Base-by-base conservation (phyloP, 2,329 filamentous ascomycete genomes). In the Bisporella sp. region DNA sequence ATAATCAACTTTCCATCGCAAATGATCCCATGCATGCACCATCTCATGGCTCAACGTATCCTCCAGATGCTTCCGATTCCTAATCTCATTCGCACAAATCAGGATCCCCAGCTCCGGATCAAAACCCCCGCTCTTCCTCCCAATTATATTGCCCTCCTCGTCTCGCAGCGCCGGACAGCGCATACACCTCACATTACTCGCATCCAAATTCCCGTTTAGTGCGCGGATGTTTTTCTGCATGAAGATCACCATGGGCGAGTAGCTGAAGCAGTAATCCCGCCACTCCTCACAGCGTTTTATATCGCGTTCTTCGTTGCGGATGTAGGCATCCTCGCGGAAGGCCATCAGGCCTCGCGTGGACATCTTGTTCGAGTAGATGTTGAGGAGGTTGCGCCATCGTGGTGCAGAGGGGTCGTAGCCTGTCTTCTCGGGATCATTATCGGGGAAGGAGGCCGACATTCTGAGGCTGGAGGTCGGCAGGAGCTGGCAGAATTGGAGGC, bases 21-120 rank as follows among this genome's bases (percentile, higher is more conserved):
- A 65, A 67, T 95, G 87, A 67, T 99, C 93, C 76, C 90, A 97
- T 1, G 91, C 91, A 68, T 99, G 93, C 48, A 99, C 87, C 89
- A 99, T 95, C 73, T 99, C 93, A 69, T 99, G 93, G 31, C 91
- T 85, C 63, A 99, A 74, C 8, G 91, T 96, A 67, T 99, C 93
- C 72, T 99, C 93, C 59, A 96, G 69, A 66, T 96, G 89, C 32
- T 84, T 83, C 51, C 82, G 74, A 64, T 89, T 83, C 52, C 85
- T 76, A 65, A 97, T 81, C 70, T 93, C 85, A 69, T 99, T 99
- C 47, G 93, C 89, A 70, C 93, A 99, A 28, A 99, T 76, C 64
- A 95, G 67, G 56, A 99, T 96, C 37, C 93, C 93, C 66, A 90
- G 87, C 46, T 86, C 77, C 1, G 90, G 84, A 66, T 85, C 85